Conservation (phyloP, 2,329 filamentous ascomycete genomes). For the Pseudocercospora cruenta region DNA sequence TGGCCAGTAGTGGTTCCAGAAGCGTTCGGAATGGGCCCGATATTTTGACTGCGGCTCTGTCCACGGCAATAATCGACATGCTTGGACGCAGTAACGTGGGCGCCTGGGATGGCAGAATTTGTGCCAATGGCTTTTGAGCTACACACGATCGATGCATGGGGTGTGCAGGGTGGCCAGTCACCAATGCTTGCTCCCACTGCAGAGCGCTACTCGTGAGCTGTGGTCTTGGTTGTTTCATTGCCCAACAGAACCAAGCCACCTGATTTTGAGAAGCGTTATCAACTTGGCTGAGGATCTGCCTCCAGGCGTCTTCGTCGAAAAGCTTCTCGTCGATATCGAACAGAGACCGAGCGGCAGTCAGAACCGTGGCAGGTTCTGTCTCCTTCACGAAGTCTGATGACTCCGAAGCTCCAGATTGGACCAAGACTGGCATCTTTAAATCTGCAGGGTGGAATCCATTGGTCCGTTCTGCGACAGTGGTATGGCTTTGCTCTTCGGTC, state of each 20-base stretch:
- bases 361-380: background rate
- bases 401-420: background rate
- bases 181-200: conserved; percentile 14
- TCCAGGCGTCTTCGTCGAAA: background rate
- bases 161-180: conserved; percentile 13
- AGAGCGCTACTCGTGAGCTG: background rate
- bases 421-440: background rate
- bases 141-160: conserved; percentile 9
- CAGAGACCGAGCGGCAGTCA: background rate
- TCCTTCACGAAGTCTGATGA: background rate
- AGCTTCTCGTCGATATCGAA: background rate
- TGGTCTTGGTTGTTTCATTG: background rate
- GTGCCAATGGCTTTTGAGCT: background rate
- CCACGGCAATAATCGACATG: background rate
- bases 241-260: background rate
- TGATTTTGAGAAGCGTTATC: background rate
- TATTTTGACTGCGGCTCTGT: background rate
- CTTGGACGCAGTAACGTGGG: background rate
- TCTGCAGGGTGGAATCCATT: background rate
- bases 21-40: background rate
- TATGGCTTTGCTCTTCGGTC: background rate
- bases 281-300: background rate
- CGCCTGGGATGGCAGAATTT: background rate
- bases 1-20: background rate
- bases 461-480: background rate